Evolutionary conservation across 768 basidiomycete genomes (phyloP).

Genomic region (Suillus bovinus): DNA sequence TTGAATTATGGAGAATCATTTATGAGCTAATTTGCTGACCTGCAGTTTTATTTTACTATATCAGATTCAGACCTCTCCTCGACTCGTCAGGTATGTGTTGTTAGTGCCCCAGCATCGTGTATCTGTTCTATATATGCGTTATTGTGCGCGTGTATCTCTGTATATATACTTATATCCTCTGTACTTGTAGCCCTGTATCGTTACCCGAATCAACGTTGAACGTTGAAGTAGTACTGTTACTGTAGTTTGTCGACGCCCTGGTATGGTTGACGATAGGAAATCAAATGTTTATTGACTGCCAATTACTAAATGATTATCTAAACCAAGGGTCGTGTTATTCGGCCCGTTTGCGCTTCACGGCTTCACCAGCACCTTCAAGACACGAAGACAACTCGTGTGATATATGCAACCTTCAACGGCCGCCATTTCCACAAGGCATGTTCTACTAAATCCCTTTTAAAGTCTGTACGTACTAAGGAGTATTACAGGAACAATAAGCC

Average conservation of each 20-base stretch:
- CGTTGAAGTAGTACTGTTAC: neutral
- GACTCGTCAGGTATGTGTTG: neutral
- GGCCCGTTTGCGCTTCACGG: neutral
- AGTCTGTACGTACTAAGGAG: neutral
- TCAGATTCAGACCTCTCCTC: constrained; percentile 1
- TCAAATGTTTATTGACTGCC: too few relatives aligned
- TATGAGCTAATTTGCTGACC: constrained; percentile 1
- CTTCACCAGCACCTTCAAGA: neutral
- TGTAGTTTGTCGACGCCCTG: neutral
- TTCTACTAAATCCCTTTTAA: neutral
- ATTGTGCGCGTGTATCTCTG: neutral
- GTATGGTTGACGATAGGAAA: neutral
- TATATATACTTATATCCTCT: neutral
- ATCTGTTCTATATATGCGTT: neutral
- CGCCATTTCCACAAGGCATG: neutral
- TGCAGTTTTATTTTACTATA: neutral
- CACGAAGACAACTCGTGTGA: neutral
- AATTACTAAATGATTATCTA: too few relatives aligned
- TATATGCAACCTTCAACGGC: neutral
- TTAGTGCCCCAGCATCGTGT: constrained; percentile 3
- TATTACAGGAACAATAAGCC: neutral
- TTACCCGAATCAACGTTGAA: neutral
- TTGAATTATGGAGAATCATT: constrained; percentile 4
- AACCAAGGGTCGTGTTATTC: neutral
- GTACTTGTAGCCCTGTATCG: neutral